Percentiles rank a stretch among this genome's conserved stretches.
phyloP scores from a whole-genome alignment of 257 asterid species.

The Scutellaria baicalensis region DNA sequence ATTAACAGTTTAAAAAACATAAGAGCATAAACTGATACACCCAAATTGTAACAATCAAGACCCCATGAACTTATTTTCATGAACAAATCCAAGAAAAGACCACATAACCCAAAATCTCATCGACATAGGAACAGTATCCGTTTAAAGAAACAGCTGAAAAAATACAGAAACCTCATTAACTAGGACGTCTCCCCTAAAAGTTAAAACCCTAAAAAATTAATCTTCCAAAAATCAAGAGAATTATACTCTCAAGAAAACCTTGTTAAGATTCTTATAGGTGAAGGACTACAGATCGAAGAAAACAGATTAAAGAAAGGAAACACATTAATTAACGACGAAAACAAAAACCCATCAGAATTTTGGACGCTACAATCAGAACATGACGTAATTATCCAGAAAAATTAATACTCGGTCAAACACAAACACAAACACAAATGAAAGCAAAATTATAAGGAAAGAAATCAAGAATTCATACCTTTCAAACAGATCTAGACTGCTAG shows the following conservation, averaged over 20 bases:
- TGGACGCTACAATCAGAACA: not conserved
- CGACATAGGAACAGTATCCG: not conserved
- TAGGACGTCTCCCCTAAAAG: not conserved
- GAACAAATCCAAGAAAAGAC: not conserved
- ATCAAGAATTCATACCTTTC: slow-evolving; percentile 15
- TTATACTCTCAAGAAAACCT: slow-evolving; percentile 4
- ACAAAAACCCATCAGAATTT: not conserved
- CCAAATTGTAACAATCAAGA: not conserved
- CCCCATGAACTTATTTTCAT: not conserved
- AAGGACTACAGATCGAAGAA: not conserved
- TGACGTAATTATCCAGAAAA: not conserved
- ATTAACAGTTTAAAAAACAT: not conserved
- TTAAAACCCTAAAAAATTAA: not conserved
- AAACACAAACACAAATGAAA: slow-evolving; percentile 5
- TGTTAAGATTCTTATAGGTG: not conserved
- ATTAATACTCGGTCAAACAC: not conserved
- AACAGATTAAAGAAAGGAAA: not conserved
- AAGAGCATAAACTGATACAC: not conserved
- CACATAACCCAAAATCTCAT: not conserved
- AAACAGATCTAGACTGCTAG: slow-evolving; percentile 19
- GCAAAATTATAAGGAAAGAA: not conserved
- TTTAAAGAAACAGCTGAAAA: not conserved
- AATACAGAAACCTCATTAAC: not conserved
- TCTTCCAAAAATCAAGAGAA: not conserved
- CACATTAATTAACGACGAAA: not conserved